Percentiles rank a stretch among this genome's conserved stretches.
Evolutionary conservation across 129 eudicot genomes (phyloP).

Genomic region (Centaurea solstitialis): DNA sequence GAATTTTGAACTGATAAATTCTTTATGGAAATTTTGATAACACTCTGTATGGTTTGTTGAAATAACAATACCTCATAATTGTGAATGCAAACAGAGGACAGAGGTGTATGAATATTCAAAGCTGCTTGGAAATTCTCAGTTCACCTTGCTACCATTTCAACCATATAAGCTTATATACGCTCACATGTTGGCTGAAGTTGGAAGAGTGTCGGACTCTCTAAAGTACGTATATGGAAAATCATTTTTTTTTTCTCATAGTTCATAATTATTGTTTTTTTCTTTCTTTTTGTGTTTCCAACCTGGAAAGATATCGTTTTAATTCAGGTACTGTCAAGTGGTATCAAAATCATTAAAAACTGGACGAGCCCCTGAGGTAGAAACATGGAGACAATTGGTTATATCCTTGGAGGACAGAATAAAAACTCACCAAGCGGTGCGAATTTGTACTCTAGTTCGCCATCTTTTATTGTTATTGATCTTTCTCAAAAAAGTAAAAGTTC

Average conservation of each 20-base stretch:
- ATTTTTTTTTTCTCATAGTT: too few relatives aligned
- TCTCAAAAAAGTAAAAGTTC: neutral
- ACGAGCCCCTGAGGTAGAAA: constrained; percentile 75
- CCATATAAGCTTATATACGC: constrained; percentile 91
- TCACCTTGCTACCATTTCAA: constrained; percentile 78
- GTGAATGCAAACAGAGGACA: constrained; percentile 66
- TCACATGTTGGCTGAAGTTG: constrained; percentile 97
- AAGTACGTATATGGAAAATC: constrained; percentile 44
- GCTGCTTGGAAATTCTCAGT: constrained; percentile 88
- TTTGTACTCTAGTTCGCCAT: neutral
- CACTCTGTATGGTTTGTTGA: neutral
- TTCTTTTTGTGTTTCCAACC: neutral
- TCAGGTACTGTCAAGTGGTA: constrained; percentile 88
- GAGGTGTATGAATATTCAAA: constrained; percentile 87
- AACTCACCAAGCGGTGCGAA: constrained; percentile 84
- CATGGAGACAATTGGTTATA: constrained; percentile 60
- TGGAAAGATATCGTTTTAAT: constrained; percentile 5
- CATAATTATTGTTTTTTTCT: too few relatives aligned
- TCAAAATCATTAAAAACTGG: constrained; percentile 81
- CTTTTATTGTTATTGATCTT: neutral
- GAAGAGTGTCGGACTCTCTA: constrained; percentile 78
- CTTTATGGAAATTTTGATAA: neutral
- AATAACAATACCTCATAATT: constrained; percentile 18
- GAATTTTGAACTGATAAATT: neutral
- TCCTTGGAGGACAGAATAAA: constrained; percentile 91